Evolutionary conservation across 2,329 filamentous ascomycete genomes (phyloP), one percentile per base, ranked within the genome.

Genomic region (Xenoacremonium recifei): DNA sequence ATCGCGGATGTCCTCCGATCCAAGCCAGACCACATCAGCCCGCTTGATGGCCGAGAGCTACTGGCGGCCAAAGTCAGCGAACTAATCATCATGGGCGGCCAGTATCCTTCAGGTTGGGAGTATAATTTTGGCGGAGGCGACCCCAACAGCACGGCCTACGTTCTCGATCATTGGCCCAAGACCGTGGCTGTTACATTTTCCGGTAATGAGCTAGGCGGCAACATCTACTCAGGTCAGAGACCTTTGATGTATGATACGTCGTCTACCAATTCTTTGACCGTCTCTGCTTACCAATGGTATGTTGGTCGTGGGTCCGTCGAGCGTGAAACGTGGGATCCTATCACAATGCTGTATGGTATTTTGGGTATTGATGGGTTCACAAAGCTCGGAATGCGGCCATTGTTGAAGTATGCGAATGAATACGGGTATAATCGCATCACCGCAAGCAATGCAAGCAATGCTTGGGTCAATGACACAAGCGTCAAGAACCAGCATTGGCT

Each of bases 21-120:
- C 12, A 61, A 63, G 0, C 54, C 64, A 1, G 74, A 77, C 46
- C 27, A 31, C 1, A 54, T 64, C 43, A 70, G 70, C 0, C 32
- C 55, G 7, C 61, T 75, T 10, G 45, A 54, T 7, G 73, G 75
- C 0, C 56, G 51, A 2, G 63, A 63, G 7, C 66, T 78, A 2
- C 47, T 77, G 17, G 46, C 58, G 2, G 40, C 47, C 9, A 77
- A 77, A 48, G 72, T 78, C 3, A 53, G 55, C 1, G 68, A 78
- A 52, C 61, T 78, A 2, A 70, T 77, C 2, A 51, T 78, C 5
- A 77, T 77, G 74, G 76, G 75, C 18, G 75, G 75, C 11, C 55
- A 43, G 6, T 79, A 76, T 41, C 72, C 73, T 0, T 64, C 62
- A 0, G 73, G 73, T 7, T 56, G 61, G 40, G 68, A 73, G 40